A percentile compares a stretch with the other conserved stretches of the same genome.
phyloP scores from a whole-genome alignment of 129 eudicot genomes.

The Chrysanthemum lavandulifolium region DNA sequence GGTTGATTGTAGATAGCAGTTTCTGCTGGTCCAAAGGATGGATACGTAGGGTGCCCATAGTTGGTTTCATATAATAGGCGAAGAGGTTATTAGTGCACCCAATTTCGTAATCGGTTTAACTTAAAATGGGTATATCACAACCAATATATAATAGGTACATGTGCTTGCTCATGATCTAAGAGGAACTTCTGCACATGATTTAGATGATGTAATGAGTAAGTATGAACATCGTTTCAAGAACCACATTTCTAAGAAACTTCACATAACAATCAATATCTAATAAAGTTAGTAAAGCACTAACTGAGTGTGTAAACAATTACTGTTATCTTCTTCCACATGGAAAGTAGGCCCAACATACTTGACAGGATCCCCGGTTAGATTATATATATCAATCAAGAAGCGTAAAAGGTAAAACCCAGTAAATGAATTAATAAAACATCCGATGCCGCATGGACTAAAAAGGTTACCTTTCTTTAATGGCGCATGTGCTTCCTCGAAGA shows the following conservation, averaged over 20 bases:
- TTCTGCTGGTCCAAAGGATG: not conserved
- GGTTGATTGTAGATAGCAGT: slow-evolving; percentile 14
- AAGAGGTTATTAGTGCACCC: too few relatives aligned
- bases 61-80: not conserved
- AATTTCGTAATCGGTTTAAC: too few relatives aligned
- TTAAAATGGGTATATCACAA: too few relatives aligned
- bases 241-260: slow-evolving; percentile 17
- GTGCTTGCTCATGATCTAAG: not conserved
- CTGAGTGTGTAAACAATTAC: slow-evolving; percentile 36
- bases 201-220: slow-evolving; percentile 8
- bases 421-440: slow-evolving; percentile 1
- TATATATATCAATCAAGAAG: not conserved
- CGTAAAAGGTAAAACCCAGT: too few relatives aligned
- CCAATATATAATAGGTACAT: too few relatives aligned
- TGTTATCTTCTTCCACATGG: slow-evolving; percentile 53
- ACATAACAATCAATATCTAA: not conserved
- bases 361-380: slow-evolving; percentile 67
- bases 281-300: slow-evolving; percentile 1
- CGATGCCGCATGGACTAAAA: not conserved
- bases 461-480: slow-evolving; percentile 72
- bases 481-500: slow-evolving; percentile 42
- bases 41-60: slow-evolving; percentile 1
- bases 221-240: not conserved
- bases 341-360: slow-evolving; percentile 75
- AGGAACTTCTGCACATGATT: slow-evolving; percentile 9